Evolutionary conservation across 2,329 filamentous ascomycete species (phyloP), one percentile per base, ranked within the genome.

Genomic region (Fusarium sacchari): DNA sequence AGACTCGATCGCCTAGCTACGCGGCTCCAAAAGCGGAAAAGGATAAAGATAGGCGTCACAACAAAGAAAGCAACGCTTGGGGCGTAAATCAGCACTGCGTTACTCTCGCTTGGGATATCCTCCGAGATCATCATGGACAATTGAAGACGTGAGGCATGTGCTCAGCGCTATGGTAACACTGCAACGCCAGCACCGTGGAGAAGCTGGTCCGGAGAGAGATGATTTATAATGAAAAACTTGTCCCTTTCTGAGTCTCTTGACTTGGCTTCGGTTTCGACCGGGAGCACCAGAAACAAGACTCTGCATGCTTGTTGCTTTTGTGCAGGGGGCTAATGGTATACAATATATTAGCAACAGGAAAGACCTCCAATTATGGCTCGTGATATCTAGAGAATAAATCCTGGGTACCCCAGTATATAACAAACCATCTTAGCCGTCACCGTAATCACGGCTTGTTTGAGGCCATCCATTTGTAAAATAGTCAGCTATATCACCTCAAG

Each of bases 41-140:
- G 69, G 5, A 86, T 73, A 55, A 86, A 83, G 4, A 84, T 69
- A 20, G 84, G 84, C 11, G 83, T 84, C 4, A 85, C 24, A 55
- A 81, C 73, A 58, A 85, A 84, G 77, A 86, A 86, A 44, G 85
- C 71, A 34, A 84, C 82, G 39, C 82, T 83, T 24, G 84, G 83
- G 22, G 80, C 75, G 28, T 80, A 77, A 40, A 85, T 82, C 63
- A 81, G 79, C 69, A 79, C 73, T 22, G 82, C 80, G 71, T 84
- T 83, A 73, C 78, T 84, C 49, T 81, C 79, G 20, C 77, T 79
- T 18, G 78, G 71, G 34, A 76, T 69, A 64, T 80, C 81, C 34
- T 79, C 79, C 37, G 77, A 77, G 30, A 73, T 76, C 77, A 79
- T 80, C 37, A 47, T 57, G 49, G 50, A 26, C 56, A 60, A 58